A percentile compares a stretch with the other conserved stretches of the same genome.
Conservation (phyloP, 148 eudicot genomes). For the Rhododendron ovatum region DNA sequence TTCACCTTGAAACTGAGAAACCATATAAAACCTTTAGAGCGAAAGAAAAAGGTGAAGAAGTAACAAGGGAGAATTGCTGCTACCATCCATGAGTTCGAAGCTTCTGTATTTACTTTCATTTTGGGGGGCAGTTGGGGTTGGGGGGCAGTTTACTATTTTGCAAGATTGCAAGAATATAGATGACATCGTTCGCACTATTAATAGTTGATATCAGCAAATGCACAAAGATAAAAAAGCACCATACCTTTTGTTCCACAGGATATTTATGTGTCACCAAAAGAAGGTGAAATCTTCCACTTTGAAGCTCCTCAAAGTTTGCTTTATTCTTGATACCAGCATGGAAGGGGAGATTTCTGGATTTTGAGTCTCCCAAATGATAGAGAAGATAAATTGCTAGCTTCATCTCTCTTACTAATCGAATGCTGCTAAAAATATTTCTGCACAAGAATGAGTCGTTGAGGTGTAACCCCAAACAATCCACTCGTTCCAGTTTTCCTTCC, state of each 20-base stretch:
- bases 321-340: constrained; percentile 17
- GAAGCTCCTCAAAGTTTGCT: constrained; percentile 32
- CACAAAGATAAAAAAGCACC: constrained; percentile 8
- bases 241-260: constrained; percentile 62
- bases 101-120: not conserved
- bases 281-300: constrained; percentile 66
- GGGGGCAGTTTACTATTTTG: not conserved
- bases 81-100: not conserved
- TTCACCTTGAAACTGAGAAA: constrained; percentile 51
- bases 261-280: constrained; percentile 64
- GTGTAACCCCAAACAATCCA: constrained; percentile 28
- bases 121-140: not conserved
- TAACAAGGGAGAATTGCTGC: not conserved
- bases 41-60: not conserved
- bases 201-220: not conserved
- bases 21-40: constrained; percentile 12
- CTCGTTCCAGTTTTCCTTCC: constrained; percentile 50
- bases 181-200: not conserved
- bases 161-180: not conserved
- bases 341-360: constrained; percentile 20
- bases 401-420: constrained; percentile 23
- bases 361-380: constrained; percentile 33
- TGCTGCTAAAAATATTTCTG: constrained; percentile 40
- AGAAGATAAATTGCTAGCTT: constrained; percentile 40
- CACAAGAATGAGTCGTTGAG: constrained; percentile 49